phyloP scores from a whole-genome alignment of 1,139 yeast species.

The Debaryomycetaceae sp. region DNA sequence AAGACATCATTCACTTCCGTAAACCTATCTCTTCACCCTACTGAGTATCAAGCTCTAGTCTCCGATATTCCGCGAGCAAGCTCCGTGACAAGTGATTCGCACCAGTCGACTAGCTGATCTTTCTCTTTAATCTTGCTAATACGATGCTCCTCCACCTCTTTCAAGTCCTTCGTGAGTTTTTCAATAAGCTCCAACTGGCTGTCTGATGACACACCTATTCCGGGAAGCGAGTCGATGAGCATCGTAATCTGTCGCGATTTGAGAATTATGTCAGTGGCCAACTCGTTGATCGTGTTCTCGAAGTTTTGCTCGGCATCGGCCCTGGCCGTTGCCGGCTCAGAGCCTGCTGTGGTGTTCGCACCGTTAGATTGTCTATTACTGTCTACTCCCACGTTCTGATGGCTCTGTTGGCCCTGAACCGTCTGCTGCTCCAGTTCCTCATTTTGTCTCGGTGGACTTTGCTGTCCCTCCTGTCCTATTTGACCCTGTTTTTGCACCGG shows the following conservation, averaged over 20 bases:
- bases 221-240: slow-evolving; percentile 87
- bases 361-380: slow-evolving; percentile 18
- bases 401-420: slow-evolving; percentile 15
- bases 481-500: slow-evolving; percentile 39
- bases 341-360: slow-evolving; percentile 10
- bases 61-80: slow-evolving; percentile 56
- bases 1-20: neutral
- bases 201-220: slow-evolving; percentile 79
- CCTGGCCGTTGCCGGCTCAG: slow-evolving; percentile 14
- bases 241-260: slow-evolving; percentile 84
- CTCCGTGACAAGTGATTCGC: slow-evolving; percentile 65
- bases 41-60: slow-evolving; percentile 16
- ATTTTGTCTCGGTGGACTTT: neutral
- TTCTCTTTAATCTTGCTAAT: slow-evolving; percentile 59
- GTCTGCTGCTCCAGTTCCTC: too few species aligned
- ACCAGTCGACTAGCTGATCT: slow-evolving; percentile 59
- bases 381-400: slow-evolving; percentile 9
- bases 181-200: slow-evolving; percentile 67
- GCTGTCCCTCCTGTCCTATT: slow-evolving; percentile 18
- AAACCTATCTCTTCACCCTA: neutral
- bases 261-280: slow-evolving; percentile 78
- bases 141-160: slow-evolving; percentile 58
- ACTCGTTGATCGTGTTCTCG: slow-evolving; percentile 60
- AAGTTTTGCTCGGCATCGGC: slow-evolving; percentile 30
- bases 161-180: slow-evolving; percentile 61